Evolutionary conservation across 139 green algal genomes (phyloP), one percentile per base, ranked within the genome.

Genomic region (Tetradesmus obliquus): DNA sequence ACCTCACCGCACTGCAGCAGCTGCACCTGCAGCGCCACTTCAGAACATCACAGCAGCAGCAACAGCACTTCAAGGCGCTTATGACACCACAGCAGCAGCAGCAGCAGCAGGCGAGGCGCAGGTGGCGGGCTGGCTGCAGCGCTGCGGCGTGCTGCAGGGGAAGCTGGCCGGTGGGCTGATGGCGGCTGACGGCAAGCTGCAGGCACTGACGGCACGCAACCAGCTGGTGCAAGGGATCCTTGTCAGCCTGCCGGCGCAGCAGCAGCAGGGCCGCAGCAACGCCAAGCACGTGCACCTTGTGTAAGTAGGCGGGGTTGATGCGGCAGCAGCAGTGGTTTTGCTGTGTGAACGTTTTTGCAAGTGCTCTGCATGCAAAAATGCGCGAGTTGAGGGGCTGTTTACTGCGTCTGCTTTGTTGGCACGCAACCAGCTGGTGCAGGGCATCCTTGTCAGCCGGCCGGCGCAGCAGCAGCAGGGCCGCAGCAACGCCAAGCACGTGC

Each of bases 121-220:
- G 4, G 84, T 88, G 22, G 19, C 84, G 22, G n/a, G 8, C 0
- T 89, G 84, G 84, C 57, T 89, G 71, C 62, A 79, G 17, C 84
- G 84, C 17, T 89, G 84, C 53, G 60, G 32, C 19, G 84, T 81
- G 15, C 32, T 82, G 51, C 84, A 89, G 45, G 60, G 51, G 60
- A 89, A 80, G 84, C 84, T 82, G 12, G 17, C 84, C 8, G 60
- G 84, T 45, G 62, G 60, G 13, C n/a, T 74, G 17, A 83, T 84
- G 71, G 86, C 86, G 20, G 86, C 86, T 72, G 69, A 83, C 2
- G 86, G 71, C 32, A 84, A 84, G 53, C 60, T 90, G 71, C 86
- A 90, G 71, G 86, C 86, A 7, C 86, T 90, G 17, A 83, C 86
- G 22, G 86, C 86, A 3, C 57, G 69, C n/a, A 69, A 22, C n/a